Base-by-base conservation (phyloP, 768 basidiomycete species). In the Multifurca ochricompacta region DNA sequence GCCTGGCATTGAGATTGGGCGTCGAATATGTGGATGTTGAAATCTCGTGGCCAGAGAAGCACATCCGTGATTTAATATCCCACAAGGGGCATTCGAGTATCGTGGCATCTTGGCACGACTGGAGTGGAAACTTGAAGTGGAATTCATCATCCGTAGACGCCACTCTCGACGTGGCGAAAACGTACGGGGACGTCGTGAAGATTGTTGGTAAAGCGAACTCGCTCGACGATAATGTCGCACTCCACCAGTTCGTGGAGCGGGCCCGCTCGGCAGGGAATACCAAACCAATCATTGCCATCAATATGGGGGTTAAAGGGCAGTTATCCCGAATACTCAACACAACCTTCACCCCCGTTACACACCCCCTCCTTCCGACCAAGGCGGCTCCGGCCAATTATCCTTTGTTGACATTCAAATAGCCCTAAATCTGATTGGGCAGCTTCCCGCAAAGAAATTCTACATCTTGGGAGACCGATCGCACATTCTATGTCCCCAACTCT, bases 1-100 rank as follows among this genome's bases (percentile, higher is more conserved):
- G 80, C 40, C 78, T 94, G 50, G 94, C 84, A 3, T 67, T 95
- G 30, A 83, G 85, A 47, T 70, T 89, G 34, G 94, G 87, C 6
- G 84, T 91, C 54, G 96, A 98, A 69, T 99, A 93, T 67, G 68
- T 98, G 59, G 96, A 98, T 62, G 78, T 96, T 45, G 95, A 99
- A 69, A 81, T 89, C 51, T 78, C 83, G 0, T 83, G 85, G 70
- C 79, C 88, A 0, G 75, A 81, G 59, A 74, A 78, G 45, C 64
- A 74, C 45, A 79, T 94, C 53, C 74, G 74, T 28, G 75, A 78
- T 3, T 70, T 97, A 40, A 68, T 74, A 25, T 63, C 72, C 11
- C 73, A 71, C 49, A 95, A 92, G 67, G 83, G 89, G 0, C 63
- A 70, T 36, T 87, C 92, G 0, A 77, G 84, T 60, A 80, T 97